phyloP scores from a whole-genome alignment of 352 stramenopile genomes.

The Phytophthora syringae region DNA sequence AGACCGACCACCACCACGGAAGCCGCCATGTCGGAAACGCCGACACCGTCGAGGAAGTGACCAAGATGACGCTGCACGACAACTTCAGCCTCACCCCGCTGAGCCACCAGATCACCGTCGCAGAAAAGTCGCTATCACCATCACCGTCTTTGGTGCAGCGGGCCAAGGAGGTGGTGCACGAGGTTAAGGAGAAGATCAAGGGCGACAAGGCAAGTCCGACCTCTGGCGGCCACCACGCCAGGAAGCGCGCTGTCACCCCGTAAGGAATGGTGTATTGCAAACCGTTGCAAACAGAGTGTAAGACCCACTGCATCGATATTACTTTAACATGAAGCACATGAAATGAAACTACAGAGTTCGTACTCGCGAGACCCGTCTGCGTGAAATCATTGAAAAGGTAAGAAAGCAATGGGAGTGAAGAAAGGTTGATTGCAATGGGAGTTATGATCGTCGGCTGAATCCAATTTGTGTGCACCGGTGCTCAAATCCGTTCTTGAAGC shows the following conservation, averaged over 20 bases:
- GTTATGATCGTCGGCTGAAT: too few relatives aligned
- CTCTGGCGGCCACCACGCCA: conserved; percentile 1
- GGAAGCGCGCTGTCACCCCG: neutral
- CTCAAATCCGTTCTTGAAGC: too few relatives aligned
- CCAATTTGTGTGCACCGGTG: too few relatives aligned
- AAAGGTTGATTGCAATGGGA: too few relatives aligned
- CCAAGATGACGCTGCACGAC: neutral
- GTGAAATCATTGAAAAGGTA: too few relatives aligned
- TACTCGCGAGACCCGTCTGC: too few relatives aligned
- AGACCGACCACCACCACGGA: neutral
- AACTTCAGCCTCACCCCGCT: conserved; percentile 2
- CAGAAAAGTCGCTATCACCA: conserved; percentile 3
- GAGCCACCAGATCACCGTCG: conserved; percentile 4
- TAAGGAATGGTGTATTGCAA: neutral
- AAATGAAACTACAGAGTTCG: too few relatives aligned
- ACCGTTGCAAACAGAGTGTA: too few relatives aligned
- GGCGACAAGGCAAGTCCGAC: conserved; percentile 9
- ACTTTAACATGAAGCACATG: too few relatives aligned
- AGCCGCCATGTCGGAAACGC: neutral
- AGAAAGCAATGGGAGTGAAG: too few relatives aligned
- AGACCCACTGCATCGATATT: too few relatives aligned
- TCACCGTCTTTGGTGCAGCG: conserved; percentile 1
- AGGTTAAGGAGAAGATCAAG: conserved; percentile 8
- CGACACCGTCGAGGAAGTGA: conserved; percentile 7
- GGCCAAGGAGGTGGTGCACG: conserved; percentile 4